These are phyloP conservation scores for Escallonia herrerae DNA, from an alignment of 129 eudicot species.

Conservation along the genomic window DNA sequence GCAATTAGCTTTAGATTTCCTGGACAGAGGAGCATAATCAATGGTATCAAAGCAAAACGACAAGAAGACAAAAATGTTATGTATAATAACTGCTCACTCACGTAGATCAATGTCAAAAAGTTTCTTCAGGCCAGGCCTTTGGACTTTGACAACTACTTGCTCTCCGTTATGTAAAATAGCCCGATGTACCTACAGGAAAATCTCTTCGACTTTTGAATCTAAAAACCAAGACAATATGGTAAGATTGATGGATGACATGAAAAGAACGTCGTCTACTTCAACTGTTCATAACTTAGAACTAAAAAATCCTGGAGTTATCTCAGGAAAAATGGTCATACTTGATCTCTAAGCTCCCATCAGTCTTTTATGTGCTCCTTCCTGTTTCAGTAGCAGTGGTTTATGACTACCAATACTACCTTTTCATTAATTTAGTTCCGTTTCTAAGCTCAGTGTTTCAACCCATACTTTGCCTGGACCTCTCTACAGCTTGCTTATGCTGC, in stretches of 20 bases:
- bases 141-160: conserved; percentile 90
- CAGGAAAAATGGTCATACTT: conserved; percentile 5
- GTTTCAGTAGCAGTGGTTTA: too few species aligned
- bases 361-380: not conserved
- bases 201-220: conserved; percentile 12
- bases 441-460: too few species aligned
- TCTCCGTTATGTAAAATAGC: conserved; percentile 90
- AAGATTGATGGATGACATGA: not conserved
- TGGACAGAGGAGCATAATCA: conserved; percentile 19
- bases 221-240: not conserved
- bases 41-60: conserved; percentile 2
- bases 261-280: not conserved
- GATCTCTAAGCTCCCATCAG: not conserved
- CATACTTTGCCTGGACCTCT: too few species aligned
- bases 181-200: conserved; percentile 75
- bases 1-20: conserved; percentile 77
- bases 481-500: too few species aligned
- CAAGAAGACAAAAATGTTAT: not conserved
- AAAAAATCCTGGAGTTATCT: not conserved
- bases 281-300: too few species aligned
- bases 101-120: conserved; percentile 92
- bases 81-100: conserved; percentile 23
- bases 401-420: too few species aligned
- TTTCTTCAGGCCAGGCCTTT: conserved; percentile 92
- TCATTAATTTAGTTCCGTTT: too few species aligned